Evolutionary conservation across 768 basidiomycete species (phyloP).

Genomic region (Sarcomyxa edulis): DNA sequence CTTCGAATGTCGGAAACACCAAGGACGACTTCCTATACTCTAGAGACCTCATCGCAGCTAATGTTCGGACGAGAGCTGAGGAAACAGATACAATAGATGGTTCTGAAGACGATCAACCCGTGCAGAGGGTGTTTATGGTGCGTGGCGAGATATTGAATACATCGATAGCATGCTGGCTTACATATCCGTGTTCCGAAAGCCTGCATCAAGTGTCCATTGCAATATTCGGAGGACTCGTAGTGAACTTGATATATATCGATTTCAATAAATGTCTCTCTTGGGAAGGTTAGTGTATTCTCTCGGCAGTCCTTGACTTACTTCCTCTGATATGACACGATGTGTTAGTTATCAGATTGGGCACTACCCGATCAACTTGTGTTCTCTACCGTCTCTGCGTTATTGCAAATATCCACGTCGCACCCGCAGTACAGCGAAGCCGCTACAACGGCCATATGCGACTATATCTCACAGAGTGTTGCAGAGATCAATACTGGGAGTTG

Average conservation of each 20-base stretch:
- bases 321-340: conserved; percentile 5
- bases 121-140: conserved; percentile 60
- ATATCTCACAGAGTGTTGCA: conserved; percentile 52
- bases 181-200: conserved; percentile 38
- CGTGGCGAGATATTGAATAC: conserved; percentile 57
- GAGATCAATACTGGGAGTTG: conserved; percentile 49
- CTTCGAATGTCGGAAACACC: conserved; percentile 44
- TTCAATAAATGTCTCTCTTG: conserved; percentile 78
- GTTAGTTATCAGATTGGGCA: conserved; percentile 62
- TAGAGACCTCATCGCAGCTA: conserved; percentile 55
- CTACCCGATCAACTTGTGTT: conserved; percentile 81
- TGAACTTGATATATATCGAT: conserved; percentile 64
- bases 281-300: conserved; percentile 55
- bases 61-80: conserved; percentile 46
- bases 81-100: conserved; percentile 22
- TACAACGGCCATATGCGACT: conserved; percentile 54
- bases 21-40: conserved; percentile 43
- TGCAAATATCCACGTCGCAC: conserved; percentile 57
- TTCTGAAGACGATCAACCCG: conserved; percentile 19
- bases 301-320: conserved; percentile 39
- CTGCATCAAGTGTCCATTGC: conserved; percentile 68
- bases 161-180: conserved; percentile 7
- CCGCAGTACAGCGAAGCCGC: conserved; percentile 42
- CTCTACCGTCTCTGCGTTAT: conserved; percentile 70
- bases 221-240: conserved; percentile 78